A percentile compares a stretch with the other conserved stretches of the same genome.
Conservation (phyloP, 495 filamentous ascomycete species). For the Neohortaea acidophila region DNA sequence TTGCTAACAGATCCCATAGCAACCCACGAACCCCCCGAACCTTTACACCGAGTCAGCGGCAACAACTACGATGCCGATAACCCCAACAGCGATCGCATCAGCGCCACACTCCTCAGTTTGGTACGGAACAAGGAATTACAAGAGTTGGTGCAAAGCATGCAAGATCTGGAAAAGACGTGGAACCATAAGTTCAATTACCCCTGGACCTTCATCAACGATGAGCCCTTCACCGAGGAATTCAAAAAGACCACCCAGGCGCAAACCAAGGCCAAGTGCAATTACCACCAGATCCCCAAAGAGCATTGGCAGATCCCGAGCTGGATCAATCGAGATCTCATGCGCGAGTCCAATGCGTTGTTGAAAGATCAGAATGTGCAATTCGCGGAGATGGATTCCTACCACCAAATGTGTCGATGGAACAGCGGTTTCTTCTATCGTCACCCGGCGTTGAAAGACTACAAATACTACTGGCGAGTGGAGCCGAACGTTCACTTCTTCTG, state of each 20-base stretch:
- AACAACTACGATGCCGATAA: slow-evolving; percentile 62
- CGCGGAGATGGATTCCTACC: slow-evolving; percentile 73
- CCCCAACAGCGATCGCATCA: slow-evolving; percentile 63
- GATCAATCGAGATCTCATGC: slow-evolving; percentile 78
- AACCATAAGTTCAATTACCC: slow-evolving; percentile 99
- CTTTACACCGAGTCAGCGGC: slow-evolving; percentile 45
- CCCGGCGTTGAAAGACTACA: slow-evolving; percentile 61
- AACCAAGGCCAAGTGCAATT: slow-evolving; percentile 73
- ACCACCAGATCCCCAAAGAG: slow-evolving; percentile 79
- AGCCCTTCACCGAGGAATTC: slow-evolving; percentile 82
- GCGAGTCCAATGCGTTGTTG: slow-evolving; percentile 70
- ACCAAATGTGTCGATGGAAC: slow-evolving; percentile 99
- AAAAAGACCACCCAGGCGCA: slow-evolving; percentile 58
- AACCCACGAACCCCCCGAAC: slow-evolving; percentile 65
- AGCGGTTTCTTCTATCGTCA: slow-evolving; percentile 96
- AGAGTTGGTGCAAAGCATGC: slow-evolving; percentile 73
- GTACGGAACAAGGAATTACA: slow-evolving; percentile 82
- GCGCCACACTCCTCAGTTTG: slow-evolving; percentile 83
- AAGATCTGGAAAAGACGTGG: slow-evolving; percentile 85
- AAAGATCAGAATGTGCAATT: slow-evolving; percentile 81
- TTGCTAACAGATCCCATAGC: slow-evolving; percentile 31
- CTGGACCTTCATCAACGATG: slow-evolving; percentile 98
- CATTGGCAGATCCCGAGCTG: slow-evolving; percentile 87
- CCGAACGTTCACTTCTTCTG: slow-evolving; percentile 99
- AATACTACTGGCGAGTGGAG: slow-evolving; percentile 98